phyloP scores from a whole-genome alignment of 495 filamentous ascomycete species.

The Sporormia fimetaria region DNA sequence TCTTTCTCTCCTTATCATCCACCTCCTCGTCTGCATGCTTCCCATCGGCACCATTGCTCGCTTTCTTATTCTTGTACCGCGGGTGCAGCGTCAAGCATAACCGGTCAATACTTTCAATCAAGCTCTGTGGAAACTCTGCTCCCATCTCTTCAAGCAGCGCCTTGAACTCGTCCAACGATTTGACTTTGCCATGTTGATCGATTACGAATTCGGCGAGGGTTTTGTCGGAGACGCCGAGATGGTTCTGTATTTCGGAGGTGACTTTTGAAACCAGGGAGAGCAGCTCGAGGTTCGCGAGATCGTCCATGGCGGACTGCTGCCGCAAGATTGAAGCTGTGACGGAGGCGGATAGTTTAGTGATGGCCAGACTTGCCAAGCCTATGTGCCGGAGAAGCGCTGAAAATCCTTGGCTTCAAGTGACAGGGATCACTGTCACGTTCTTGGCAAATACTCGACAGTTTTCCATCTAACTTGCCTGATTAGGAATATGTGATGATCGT shows the following conservation, averaged over 20 bases:
- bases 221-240: conserved; percentile 86
- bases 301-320: too few species aligned
- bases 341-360: too few species aligned
- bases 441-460: too few species aligned
- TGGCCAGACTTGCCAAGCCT: too few species aligned
- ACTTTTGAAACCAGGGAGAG: conserved; percentile 91
- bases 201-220: conserved; percentile 93
- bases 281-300: conserved; percentile 79
- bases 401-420: too few species aligned
- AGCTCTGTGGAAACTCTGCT: conserved; percentile 77
- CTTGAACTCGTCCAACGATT: conserved; percentile 55
- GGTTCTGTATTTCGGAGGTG: conserved; percentile 85
- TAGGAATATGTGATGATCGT: too few species aligned
- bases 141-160: conserved; percentile 59
- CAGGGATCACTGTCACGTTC: too few species aligned
- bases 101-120: conserved; percentile 84
- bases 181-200: conserved; percentile 70
- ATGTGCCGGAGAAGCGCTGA: too few species aligned
- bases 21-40: conserved; percentile 28
- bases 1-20: conserved; percentile 44
- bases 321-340: too few species aligned
- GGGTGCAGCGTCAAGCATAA: conserved; percentile 85
- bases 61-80: conserved; percentile 49
- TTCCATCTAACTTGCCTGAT: too few species aligned
- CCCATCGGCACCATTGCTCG: conserved; percentile 39